These are phyloP conservation scores for Saturnispora ahearnii DNA, from an alignment of 805 yeast genomes.

Conservation along the genomic window DNA sequence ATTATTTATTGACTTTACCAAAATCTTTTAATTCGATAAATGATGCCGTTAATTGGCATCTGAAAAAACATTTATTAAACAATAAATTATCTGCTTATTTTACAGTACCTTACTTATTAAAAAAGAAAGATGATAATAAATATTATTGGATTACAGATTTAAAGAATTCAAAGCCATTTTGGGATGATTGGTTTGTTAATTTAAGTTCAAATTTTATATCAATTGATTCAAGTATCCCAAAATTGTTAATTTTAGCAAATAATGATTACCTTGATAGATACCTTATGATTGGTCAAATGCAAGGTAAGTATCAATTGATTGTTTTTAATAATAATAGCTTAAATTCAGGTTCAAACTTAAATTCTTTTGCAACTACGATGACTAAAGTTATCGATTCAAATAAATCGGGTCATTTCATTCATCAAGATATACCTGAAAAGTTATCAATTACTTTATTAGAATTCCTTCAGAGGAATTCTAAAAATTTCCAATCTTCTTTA, in stretches of 20 bases:
- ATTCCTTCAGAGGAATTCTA: conserved; percentile 37
- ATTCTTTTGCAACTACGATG: conserved; percentile 19
- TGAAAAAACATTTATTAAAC: conserved; percentile 44
- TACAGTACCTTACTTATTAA: conserved; percentile 68
- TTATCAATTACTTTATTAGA: conserved; percentile 48
- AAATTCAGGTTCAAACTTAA: conserved; percentile 15
- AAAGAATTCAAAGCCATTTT: conserved; percentile 48
- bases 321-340: conserved; percentile 43
- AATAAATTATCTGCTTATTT: conserved; percentile 55
- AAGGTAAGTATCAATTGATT: conserved; percentile 85
- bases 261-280: conserved; percentile 81
- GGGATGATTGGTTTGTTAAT: conserved; percentile 78
- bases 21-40: conserved; percentile 39
- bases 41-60: conserved; percentile 77
- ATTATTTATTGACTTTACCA: conserved; percentile 63
- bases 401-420: conserved; percentile 88
- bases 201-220: conserved; percentile 45
- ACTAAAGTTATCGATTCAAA: conserved; percentile 20
- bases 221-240: conserved; percentile 38
- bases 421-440: conserved; percentile 76
- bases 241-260: conserved; percentile 75
- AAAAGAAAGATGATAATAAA: conserved; percentile 8
- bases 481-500: conserved; percentile 21
- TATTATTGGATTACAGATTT: conserved; percentile 60
- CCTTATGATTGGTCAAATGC: conserved; percentile 95